Evolutionary conservation across 352 stramenopile genomes (phyloP).

Genomic region (Pythium insidiosum): DNA sequence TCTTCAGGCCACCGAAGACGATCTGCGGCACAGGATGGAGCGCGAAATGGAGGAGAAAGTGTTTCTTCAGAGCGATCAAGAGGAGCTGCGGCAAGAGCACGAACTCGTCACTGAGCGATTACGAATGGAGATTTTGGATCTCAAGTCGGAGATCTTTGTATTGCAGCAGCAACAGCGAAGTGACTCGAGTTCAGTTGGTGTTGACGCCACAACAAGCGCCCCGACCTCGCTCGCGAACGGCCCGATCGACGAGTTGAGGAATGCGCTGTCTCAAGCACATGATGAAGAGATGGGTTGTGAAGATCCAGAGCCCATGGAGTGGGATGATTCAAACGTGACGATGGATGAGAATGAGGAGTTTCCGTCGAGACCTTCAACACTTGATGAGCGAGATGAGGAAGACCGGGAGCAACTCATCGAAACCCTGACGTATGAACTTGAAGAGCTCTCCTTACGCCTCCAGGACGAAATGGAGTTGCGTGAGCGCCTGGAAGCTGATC

Average conservation of each 20-base stretch:
- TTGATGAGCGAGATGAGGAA: conserved; percentile 50
- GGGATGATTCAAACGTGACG: conserved; percentile 16
- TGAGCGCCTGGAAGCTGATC: conserved; percentile 41
- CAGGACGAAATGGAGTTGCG: conserved; percentile 65
- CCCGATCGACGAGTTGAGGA: not conserved
- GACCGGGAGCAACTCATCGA: conserved; percentile 62
- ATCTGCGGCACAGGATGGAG: conserved; percentile 78
- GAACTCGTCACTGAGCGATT: conserved; percentile 71
- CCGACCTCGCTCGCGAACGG: not conserved
- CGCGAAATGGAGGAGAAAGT: conserved; percentile 84
- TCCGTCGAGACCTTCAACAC: conserved; percentile 33
- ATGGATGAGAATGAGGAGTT: conserved; percentile 24
- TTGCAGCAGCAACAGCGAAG: conserved; percentile 59
- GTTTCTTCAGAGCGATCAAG: conserved; percentile 74
- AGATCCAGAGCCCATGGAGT: too few species aligned
- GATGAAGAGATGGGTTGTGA: conserved; percentile 26
- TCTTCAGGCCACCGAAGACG: conserved; percentile 64
- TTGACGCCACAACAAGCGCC: conserved; percentile 17
- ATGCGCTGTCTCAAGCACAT: conserved; percentile 14
- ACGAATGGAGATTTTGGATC: conserved; percentile 77
- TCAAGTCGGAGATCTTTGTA: conserved; percentile 77
- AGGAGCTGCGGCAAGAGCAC: conserved; percentile 75
- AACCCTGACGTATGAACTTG: conserved; percentile 54
- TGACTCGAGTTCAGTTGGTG: conserved; percentile 19
- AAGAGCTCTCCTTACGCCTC: conserved; percentile 41